Evolutionary conservation across 305 asterid genomes (phyloP), one percentile per base, ranked within the genome.

Genomic region (Rubia occidens): DNA sequence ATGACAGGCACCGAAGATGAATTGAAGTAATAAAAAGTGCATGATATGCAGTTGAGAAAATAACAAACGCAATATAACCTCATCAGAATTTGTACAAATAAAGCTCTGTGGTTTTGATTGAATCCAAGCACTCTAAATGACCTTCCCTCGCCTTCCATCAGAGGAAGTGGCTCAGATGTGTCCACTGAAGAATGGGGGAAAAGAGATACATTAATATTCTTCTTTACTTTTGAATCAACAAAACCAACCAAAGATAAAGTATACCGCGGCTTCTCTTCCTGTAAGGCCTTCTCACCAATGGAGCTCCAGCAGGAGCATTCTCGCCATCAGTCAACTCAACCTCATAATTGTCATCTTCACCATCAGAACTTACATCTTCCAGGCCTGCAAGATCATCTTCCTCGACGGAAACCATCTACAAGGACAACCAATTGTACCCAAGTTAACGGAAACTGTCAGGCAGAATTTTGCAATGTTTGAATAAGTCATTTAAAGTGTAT

Each of bases 91-190:
- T 94, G 96, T 71, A 94, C 95, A 82, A 94, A 90, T 29, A 79
- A 74, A 69, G 95, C 95, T 81, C 98, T 83, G 81, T 94, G 97
- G 74, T 66, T 89, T 79, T 90, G 98, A 79, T 90, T 94, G 77
- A 94, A 94, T 35, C 98, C 98, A 76, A 86, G 74, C 54, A 94
- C 91, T 56, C 97, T 86, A 73, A 90, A 87, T 64, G 89, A 85
- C 79, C 85, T 86, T 70, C 96, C 98, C 85, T 94, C 97, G 39
- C 98, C 98, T 86, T 94, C 98, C 97, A 93, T 88, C 81, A 90
- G 79, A 78, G 98, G 97, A 76, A 82, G 84, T 59, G 85, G 82
- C 70, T 90, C 97, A 66, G 89, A 78, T 70, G 91, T 64, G 67
- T 87, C 97, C 76, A 81, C 85, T 75, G 76, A 79, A 44, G 78